Evolutionary conservation across 106 monocot species (phyloP).

Genomic region (Vanilla planifolia): DNA sequence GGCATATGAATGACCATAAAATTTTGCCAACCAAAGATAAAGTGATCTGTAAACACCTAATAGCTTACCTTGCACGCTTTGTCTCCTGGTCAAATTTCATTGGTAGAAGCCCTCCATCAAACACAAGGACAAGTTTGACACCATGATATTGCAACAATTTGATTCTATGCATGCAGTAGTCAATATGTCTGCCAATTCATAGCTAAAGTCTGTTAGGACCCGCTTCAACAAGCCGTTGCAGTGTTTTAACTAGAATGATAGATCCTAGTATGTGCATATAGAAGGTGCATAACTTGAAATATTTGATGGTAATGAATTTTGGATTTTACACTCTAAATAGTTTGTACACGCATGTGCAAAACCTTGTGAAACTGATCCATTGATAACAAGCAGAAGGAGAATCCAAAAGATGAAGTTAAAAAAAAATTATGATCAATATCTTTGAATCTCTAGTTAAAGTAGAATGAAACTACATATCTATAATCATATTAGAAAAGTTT

Average conservation of each 20-base stretch:
- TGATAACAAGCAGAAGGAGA: too few species aligned
- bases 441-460: too few species aligned
- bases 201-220: background rate
- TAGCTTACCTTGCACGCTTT: slow-evolving; percentile 69
- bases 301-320: too few species aligned
- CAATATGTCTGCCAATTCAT: slow-evolving; percentile 59
- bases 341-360: too few species aligned
- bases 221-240: background rate
- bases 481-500: too few species aligned
- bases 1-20: too few species aligned
- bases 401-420: too few species aligned
- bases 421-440: too few species aligned
- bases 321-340: too few species aligned
- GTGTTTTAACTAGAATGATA: background rate
- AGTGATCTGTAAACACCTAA: background rate
- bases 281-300: too few species aligned
- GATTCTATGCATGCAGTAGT: slow-evolving; percentile 98
- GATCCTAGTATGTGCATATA: background rate
- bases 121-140: slow-evolving; percentile 82
- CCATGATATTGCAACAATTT: slow-evolving; percentile 82
- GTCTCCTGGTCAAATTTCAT: slow-evolving; percentile 86
- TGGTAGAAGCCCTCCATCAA: slow-evolving; percentile 94
- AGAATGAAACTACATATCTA: too few species aligned
- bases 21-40: background rate
- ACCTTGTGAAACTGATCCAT: too few species aligned